Evolutionary conservation across 805 yeast genomes (phyloP).

Genomic region (Lipomyces anomalus): DNA sequence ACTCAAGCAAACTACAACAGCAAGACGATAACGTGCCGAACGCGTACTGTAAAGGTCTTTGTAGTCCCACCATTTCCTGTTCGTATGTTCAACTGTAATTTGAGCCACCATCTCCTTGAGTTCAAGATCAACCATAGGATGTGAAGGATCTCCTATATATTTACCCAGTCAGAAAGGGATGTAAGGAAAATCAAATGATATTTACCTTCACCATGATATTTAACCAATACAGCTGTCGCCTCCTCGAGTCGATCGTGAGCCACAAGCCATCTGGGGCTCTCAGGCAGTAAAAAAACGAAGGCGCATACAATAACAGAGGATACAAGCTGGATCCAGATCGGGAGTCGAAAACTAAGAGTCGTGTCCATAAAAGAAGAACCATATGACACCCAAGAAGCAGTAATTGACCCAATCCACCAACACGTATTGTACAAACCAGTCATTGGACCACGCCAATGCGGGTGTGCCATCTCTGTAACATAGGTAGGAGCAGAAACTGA

Average conservation of each 20-base stretch:
- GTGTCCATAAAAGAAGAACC: constrained; percentile 26
- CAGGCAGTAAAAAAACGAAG: constrained; percentile 40
- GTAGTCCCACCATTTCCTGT: constrained; percentile 24
- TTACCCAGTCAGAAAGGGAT: too few species aligned
- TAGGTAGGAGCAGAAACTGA: constrained; percentile 11
- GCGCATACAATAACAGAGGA: constrained; percentile 34
- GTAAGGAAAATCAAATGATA: too few species aligned
- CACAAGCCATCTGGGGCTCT: constrained; percentile 45
- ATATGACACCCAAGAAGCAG: constrained; percentile 19
- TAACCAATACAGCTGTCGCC: constrained; percentile 40
- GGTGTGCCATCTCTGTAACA: constrained; percentile 18
- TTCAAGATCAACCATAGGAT: constrained; percentile 11
- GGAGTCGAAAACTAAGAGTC: constrained; percentile 33
- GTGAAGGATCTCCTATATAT: constrained; percentile 31
- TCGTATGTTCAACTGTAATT: constrained; percentile 5
- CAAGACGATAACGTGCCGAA: constrained; percentile 40
- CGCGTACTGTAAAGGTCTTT: constrained; percentile 37
- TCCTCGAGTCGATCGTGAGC: constrained; percentile 40
- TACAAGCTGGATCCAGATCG: constrained; percentile 39
- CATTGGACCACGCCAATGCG: constrained; percentile 26
- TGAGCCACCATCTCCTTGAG: constrained; percentile 23
- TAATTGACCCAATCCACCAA: constrained; percentile 51
- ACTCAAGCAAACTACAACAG: constrained; percentile 34
- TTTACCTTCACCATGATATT: constrained; percentile 42
- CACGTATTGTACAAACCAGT: constrained; percentile 45